Evolutionary conservation across 345 rosid species (phyloP).

Genomic region (Eucalyptus pauciflora): DNA sequence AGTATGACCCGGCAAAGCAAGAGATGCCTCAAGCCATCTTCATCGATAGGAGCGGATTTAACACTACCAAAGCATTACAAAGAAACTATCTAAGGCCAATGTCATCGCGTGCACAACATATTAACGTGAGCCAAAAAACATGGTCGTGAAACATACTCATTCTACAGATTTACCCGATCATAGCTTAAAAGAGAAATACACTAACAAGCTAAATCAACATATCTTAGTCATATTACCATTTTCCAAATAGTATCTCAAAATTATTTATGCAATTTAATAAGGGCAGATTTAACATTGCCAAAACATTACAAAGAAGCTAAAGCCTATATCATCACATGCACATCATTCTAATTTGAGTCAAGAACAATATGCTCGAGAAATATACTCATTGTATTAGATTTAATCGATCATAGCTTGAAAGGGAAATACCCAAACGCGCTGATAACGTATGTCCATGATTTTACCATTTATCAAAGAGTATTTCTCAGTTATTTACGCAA

Average conservation of each 20-base stretch:
- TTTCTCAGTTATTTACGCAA: background rate
- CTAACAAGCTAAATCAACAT: background rate
- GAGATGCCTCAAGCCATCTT: conserved; percentile 57
- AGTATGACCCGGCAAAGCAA: conserved; percentile 62
- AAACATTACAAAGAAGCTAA: background rate
- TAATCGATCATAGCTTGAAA: background rate
- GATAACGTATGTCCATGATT: background rate
- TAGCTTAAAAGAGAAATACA: background rate
- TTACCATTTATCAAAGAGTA: background rate
- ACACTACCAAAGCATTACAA: background rate
- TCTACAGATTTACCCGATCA: background rate
- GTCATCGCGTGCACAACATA: background rate
- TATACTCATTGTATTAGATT: background rate
- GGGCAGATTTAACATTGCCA: background rate
- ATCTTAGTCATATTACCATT: background rate
- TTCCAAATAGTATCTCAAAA: background rate
- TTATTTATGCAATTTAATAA: background rate
- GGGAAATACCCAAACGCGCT: background rate
- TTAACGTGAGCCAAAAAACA: background rate
- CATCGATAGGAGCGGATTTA: conserved; percentile 20
- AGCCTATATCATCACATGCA: background rate
- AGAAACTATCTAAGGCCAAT: background rate
- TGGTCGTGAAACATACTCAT: background rate
- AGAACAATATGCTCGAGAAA: background rate
- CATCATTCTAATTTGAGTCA: background rate